These are phyloP conservation scores for Linnemannia elongata DNA, from an alignment of 192 early-diverging fungal species.

Conservation along the genomic window DNA sequence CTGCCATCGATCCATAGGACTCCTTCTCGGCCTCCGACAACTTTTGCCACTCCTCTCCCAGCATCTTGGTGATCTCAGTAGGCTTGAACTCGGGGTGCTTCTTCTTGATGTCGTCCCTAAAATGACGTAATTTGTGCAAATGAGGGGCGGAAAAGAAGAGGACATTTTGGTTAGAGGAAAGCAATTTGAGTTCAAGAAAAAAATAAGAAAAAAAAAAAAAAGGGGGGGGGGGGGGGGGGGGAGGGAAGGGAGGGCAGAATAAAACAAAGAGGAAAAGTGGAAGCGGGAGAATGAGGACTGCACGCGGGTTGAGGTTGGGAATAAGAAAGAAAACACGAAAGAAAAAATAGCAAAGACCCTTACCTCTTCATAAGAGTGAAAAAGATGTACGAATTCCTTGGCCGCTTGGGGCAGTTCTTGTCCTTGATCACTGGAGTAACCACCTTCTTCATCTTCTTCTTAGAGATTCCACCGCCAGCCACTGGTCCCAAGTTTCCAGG, in stretches of 20 bases:
- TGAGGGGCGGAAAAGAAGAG: background rate
- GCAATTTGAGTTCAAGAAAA: background rate
- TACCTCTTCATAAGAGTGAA: constrained; percentile 58
- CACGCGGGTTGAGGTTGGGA: background rate
- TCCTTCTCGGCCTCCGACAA: constrained; percentile 57
- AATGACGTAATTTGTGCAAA: constrained; percentile 4
- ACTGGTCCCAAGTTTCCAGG: constrained; percentile 16
- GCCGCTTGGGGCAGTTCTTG: constrained; percentile 59
- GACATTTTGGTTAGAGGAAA: constrained; percentile 1
- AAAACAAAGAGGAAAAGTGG: background rate
- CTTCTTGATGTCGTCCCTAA: constrained; percentile 57
- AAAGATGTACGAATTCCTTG: constrained; percentile 57
- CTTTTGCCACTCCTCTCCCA: constrained; percentile 59
- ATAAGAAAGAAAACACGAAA: background rate
- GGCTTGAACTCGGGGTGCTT: constrained; percentile 58
- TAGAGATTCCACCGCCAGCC: constrained; percentile 33
- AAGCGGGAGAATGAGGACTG: background rate
- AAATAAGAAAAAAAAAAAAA: too few species aligned
- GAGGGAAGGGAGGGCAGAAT: too few species aligned
- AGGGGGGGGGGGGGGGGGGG: too few species aligned
- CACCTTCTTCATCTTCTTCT: constrained; percentile 40
- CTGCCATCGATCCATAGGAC: constrained; percentile 53
- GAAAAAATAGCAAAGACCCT: background rate
- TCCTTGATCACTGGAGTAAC: constrained; percentile 46
- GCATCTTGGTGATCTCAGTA: constrained; percentile 57